Conservation (phyloP, 192 early-diverging fungal genomes). For the Coemansia sp. region DNA sequence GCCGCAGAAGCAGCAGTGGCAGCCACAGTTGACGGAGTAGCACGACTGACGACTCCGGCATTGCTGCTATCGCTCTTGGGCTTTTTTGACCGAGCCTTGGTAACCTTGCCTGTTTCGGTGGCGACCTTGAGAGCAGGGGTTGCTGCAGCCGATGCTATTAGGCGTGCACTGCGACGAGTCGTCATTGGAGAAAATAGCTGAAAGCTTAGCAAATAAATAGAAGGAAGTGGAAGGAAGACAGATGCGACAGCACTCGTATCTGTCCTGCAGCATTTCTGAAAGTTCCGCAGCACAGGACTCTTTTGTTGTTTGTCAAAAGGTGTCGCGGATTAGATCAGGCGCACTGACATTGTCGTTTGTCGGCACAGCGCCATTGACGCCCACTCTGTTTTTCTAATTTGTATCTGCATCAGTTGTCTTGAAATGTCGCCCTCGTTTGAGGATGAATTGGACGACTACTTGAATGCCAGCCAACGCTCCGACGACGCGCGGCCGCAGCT, state of each 20-base stretch:
- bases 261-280: background rate
- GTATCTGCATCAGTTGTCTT: background rate
- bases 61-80: background rate
- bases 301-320: too few relatives aligned
- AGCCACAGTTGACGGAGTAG: background rate
- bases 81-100: constrained; percentile 1
- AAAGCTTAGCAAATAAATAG: background rate
- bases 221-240: constrained; percentile 3
- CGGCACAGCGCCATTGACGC: too few relatives aligned
- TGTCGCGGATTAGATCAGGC: too few relatives aligned
- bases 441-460: constrained; percentile 27
- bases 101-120: constrained; percentile 8
- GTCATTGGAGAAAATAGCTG: constrained; percentile 7
- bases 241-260: too few relatives aligned
- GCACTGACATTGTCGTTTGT: too few relatives aligned
- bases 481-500: background rate
- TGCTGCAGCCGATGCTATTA: constrained; percentile 6
- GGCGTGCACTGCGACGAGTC: constrained; percentile 31
- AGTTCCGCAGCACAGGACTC: background rate
- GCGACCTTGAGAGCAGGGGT: background rate
- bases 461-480: constrained; percentile 4
- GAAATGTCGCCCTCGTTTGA: constrained; percentile 25
- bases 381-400: background rate
- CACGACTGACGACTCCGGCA: background rate
- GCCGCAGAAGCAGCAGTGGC: background rate